phyloP scores from a whole-genome alignment of 2,329 filamentous ascomycete species.

The Shiraia bambusicola region DNA sequence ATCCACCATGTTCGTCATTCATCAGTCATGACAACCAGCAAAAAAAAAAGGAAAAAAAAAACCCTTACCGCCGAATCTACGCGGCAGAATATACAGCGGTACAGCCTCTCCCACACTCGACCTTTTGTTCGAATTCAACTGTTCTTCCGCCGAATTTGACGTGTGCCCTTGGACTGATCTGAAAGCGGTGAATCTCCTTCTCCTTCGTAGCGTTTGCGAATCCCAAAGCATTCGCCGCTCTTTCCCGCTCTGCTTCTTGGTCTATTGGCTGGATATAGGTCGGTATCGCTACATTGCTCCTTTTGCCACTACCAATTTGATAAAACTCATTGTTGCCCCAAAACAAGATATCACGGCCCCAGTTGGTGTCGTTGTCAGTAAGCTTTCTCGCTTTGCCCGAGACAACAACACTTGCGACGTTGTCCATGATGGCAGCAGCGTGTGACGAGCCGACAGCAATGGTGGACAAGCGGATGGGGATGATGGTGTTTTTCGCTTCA shows the following conservation, averaged over 20 bases:
- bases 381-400: constrained; percentile 40
- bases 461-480: constrained; percentile 75
- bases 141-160: constrained; percentile 69
- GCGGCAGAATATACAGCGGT: constrained; percentile 52
- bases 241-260: constrained; percentile 55
- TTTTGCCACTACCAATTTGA: constrained; percentile 87
- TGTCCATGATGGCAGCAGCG: constrained; percentile 78
- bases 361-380: constrained; percentile 74
- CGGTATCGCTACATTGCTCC: constrained; percentile 76
- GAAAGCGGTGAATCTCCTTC: constrained; percentile 71
- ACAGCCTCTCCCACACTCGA: constrained; percentile 85
- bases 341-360: constrained; percentile 84
- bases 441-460: constrained; percentile 80
- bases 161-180: constrained; percentile 75
- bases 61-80: background rate
- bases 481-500: constrained; percentile 65
- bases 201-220: constrained; percentile 53
- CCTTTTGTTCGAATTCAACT: constrained; percentile 77
- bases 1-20: no score
- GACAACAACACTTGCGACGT: constrained; percentile 68
- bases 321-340: constrained; percentile 96
- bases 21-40: background rate
- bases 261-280: constrained; percentile 79
- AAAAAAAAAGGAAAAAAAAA: background rate
- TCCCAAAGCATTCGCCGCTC: constrained; percentile 19